These are phyloP conservation scores for Sporothrix brunneoviolacea DNA, from an alignment of 2,329 filamentous ascomycete genomes.

Conservation along the genomic window DNA sequence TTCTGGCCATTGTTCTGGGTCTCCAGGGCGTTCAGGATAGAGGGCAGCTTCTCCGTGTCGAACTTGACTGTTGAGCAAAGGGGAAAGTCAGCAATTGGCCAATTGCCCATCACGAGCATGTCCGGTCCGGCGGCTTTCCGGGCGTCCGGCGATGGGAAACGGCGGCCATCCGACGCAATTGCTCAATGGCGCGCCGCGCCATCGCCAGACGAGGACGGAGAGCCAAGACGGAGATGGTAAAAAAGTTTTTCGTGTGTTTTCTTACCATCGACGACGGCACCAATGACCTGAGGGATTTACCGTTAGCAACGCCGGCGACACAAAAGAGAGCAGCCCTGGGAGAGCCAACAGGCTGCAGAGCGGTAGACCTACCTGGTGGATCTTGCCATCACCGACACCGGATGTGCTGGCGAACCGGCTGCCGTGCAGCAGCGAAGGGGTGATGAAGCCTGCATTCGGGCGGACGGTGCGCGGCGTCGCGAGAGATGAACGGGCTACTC, in stretches of 20 bases:
- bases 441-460: slow-evolving; percentile 32
- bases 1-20: slow-evolving; percentile 89
- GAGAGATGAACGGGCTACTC: slow-evolving; percentile 56
- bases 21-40: slow-evolving; percentile 95
- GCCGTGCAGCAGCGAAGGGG: slow-evolving; percentile 27
- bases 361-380: slow-evolving; percentile 53
- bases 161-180: not conserved
- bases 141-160: not conserved
- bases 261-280: slow-evolving; percentile 98
- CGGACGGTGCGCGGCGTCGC: slow-evolving; percentile 48
- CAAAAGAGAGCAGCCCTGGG: not conserved
- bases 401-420: slow-evolving; percentile 54
- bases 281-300: slow-evolving; percentile 69
- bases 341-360: not conserved
- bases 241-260: slow-evolving; percentile 20
- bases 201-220: not conserved
- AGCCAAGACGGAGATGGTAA: not conserved
- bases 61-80: slow-evolving; percentile 85
- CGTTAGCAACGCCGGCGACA: slow-evolving; percentile 4
- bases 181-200: not conserved
- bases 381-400: slow-evolving; percentile 57
- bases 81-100: slow-evolving; percentile 19
- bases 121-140: no score
- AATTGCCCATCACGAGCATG: no score
- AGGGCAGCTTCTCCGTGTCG: slow-evolving; percentile 83